Evolutionary conservation across 2,329 filamentous ascomycete species (phyloP).

Genomic region (Cordyceps tenuipes): DNA sequence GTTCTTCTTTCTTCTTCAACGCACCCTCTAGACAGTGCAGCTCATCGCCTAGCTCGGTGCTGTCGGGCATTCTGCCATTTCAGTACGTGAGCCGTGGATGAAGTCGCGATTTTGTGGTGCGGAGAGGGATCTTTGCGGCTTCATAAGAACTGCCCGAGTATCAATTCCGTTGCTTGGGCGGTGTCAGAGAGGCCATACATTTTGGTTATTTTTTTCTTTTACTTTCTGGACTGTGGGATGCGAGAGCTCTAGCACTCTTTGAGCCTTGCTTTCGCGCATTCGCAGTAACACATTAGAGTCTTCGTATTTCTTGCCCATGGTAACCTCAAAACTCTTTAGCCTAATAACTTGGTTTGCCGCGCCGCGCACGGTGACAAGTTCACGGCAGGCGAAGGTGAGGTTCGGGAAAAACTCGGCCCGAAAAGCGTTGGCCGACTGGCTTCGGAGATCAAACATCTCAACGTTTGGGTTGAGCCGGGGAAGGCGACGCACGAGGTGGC

Average conservation of each 20-base stretch:
- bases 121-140: conserved; percentile 40
- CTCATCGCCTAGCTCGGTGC: conserved; percentile 54
- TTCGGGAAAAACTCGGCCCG: not conserved
- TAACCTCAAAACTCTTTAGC: too few relatives aligned
- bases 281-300: not conserved
- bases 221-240: not conserved
- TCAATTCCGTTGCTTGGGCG: conserved; percentile 29
- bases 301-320: too few relatives aligned
- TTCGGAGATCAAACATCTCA: not conserved
- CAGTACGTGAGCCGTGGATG: conserved; percentile 52
- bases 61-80: conserved; percentile 61
- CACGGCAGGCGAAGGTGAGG: not conserved
- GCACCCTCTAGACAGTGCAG: conserved; percentile 84
- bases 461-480: not conserved
- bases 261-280: not conserved
- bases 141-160: conserved; percentile 51
- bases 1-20: conserved; percentile 43
- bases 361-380: not conserved
- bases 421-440: not conserved
- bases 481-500: conserved; percentile 11
- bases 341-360: too few relatives aligned
- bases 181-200: conserved; percentile 36
- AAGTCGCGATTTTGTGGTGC: conserved; percentile 51
- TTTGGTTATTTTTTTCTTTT: conserved; percentile 12
- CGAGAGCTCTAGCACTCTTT: not conserved